A percentile compares a stretch with the other conserved stretches of the same genome.
Conservation (phyloP, 2,329 filamentous ascomycete species). For the Claviceps pazoutovae region DNA sequence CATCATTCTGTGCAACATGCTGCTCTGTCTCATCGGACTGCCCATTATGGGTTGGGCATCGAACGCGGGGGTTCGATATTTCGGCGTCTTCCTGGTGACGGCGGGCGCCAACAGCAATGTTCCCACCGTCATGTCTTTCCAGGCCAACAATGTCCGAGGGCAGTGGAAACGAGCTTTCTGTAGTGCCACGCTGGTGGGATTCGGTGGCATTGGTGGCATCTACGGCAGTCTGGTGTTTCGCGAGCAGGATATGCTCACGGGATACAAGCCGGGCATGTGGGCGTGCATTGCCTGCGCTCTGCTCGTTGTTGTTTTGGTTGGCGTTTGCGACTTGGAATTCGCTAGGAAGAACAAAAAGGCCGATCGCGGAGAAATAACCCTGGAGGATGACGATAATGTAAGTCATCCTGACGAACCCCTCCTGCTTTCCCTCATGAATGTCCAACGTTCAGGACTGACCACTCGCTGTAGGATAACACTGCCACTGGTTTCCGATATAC, state of each 20-base stretch:
- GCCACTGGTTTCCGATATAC: conserved; percentile 5
- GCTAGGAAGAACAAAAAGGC: conserved; percentile 33
- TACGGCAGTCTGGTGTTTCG: conserved; percentile 61
- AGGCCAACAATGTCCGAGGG: conserved; percentile 76
- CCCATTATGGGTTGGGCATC: conserved; percentile 57
- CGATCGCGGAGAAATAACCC: conserved; percentile 36
- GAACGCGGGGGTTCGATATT: conserved; percentile 46
- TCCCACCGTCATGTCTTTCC: conserved; percentile 61
- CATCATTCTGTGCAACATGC: conserved; percentile 50
- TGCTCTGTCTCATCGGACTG: conserved; percentile 53
- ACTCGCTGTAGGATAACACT: neutral
- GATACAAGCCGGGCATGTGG: conserved; percentile 41
- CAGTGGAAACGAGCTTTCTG: conserved; percentile 81
- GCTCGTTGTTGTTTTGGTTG: conserved; percentile 32
- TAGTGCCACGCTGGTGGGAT: conserved; percentile 60
- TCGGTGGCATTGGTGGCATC: conserved; percentile 69
- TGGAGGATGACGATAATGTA: conserved; percentile 34
- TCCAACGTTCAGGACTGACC: neutral
- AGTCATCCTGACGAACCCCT: conserved; percentile 8
- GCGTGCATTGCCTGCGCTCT: conserved; percentile 38
- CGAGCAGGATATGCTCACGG: conserved; percentile 33
- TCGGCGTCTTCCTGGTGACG: conserved; percentile 63
- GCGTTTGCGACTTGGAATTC: conserved; percentile 26
- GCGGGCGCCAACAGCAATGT: conserved; percentile 68
- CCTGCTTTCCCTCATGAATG: neutral